These are phyloP conservation scores for Ricinus communis DNA, from an alignment of 345 rosid species.

Conservation along the genomic window DNA sequence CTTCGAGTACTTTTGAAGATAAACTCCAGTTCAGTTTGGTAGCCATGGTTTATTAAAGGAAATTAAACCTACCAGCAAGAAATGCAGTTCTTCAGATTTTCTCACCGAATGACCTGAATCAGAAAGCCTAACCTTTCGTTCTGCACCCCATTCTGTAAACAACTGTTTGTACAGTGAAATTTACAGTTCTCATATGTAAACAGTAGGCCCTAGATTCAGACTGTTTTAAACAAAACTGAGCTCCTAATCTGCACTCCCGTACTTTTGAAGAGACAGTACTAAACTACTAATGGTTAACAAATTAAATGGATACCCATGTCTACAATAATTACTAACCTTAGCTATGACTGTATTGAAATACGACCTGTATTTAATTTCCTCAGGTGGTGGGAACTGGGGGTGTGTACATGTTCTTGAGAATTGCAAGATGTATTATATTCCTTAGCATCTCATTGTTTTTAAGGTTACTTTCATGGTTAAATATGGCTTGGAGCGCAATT, in stretches of 20 bases:
- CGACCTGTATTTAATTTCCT: neutral
- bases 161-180: constrained; percentile 3
- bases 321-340: neutral
- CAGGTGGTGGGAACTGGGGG: neutral
- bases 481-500: no score
- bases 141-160: neutral
- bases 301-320: neutral
- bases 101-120: neutral
- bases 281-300: neutral
- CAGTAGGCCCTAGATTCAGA: constrained; percentile 12
- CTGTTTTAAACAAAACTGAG: constrained; percentile 6
- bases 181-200: constrained; percentile 12
- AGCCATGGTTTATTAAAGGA: neutral
- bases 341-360: neutral
- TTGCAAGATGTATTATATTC: no score
- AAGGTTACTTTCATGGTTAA: neutral
- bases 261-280: neutral
- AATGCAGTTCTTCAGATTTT: neutral
- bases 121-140: neutral
- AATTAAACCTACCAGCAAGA: neutral
- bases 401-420: neutral
- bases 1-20: no score
- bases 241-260: neutral
- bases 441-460: neutral
- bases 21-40: neutral